Conservation (phyloP, 2,329 filamentous ascomycete species). For the Mollisia scopiformis region DNA sequence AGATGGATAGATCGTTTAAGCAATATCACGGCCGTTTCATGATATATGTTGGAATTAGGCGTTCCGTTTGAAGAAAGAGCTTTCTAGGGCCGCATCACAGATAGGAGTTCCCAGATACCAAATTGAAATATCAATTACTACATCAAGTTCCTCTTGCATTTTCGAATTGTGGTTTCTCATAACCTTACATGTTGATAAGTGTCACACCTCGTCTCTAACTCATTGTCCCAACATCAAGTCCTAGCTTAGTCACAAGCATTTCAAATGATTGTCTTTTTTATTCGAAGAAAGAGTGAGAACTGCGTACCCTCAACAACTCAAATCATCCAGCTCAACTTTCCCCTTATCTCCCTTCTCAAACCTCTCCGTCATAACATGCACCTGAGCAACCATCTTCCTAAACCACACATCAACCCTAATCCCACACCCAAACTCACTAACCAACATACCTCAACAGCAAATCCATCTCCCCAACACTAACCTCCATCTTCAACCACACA, state of each 20-base stretch:
- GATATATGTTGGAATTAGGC: conserved; percentile 3
- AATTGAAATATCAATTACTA: background rate
- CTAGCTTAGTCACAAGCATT: no score
- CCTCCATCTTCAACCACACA: background rate
- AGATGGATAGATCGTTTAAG: background rate
- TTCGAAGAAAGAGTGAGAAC: background rate
- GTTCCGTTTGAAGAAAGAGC: conserved; percentile 2
- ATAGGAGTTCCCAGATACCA: conserved; percentile 5
- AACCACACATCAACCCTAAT: background rate
- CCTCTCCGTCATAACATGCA: background rate
- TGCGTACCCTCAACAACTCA: background rate
- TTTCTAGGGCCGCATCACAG: background rate
- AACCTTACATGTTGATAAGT: no score
- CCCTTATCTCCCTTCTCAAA: background rate
- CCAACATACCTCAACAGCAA: background rate
- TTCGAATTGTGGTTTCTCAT: no score
- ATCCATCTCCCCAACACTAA: conserved; percentile 1
- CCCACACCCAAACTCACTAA: background rate
- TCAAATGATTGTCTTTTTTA: no score
- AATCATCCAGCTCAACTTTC: background rate
- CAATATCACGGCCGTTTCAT: background rate
- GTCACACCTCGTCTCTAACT: no score
- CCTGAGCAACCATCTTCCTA: conserved; percentile 2
- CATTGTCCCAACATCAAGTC: no score
- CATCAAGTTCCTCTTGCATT: background rate